Base-by-base conservation (phyloP, 345 rosid species). In the Orychophragmus violaceus region DNA sequence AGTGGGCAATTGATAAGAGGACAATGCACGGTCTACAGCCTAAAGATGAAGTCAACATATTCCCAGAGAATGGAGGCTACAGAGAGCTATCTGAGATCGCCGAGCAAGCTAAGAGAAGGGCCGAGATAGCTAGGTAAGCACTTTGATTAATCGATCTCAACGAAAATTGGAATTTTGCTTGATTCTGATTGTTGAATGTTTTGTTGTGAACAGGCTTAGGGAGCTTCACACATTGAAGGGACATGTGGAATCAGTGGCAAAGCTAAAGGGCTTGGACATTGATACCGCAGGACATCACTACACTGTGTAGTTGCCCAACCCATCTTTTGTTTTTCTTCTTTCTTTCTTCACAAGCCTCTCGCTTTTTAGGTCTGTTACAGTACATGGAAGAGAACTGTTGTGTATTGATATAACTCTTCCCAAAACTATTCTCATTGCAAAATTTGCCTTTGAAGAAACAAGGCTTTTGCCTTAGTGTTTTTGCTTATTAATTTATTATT, bases 91-190 rank as follows among this genome's bases (percentile, higher is more conserved):
- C 98, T 3, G 98, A 93, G 84, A 90, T 93, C 9, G 97, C 98
- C 3, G 98, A 93, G 78, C 97, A 92, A 83, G 98, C 98, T 37
- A 92, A 86, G 85, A 78, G 97, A 16, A 80, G 98, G 19, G 98
- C 98, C 5, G 98, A 93, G 90, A 83, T 93, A 27, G 97, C 98
- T 33, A 89, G 96, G 97, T 91, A 71, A 80, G 73, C 5, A 56
- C 19, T n/a, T 17, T 30, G 37, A 30, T 37, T 37, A 22, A 25
- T n/a, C n/a, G n/a, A n/a, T n/a, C n/a, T n/a, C n/a, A 48, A 2
- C 7, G 13, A 36, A 46, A 54, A 46, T 16, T 68, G 25, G 21
- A 16, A 2, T 33, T 6, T 19, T 37, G 30, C 35, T n/a, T 24
- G 53, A 68, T 68, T 74, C 52, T 62, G 64, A 68, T 54, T 19